Base-by-base conservation (phyloP, 805 yeast species). In the Cephaloascus albidus region DNA sequence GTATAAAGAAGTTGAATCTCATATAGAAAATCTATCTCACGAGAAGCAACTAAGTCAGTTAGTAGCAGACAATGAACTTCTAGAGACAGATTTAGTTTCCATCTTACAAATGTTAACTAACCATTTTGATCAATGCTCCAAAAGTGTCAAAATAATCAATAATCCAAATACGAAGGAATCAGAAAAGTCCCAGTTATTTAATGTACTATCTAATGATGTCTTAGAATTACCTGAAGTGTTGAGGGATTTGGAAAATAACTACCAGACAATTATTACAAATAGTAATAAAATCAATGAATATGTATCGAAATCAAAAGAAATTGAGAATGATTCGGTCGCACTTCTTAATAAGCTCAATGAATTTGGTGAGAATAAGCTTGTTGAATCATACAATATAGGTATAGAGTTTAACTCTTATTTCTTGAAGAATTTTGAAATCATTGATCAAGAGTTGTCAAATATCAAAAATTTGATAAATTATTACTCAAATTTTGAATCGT, bases 71-170 rank as follows among this genome's bases (percentile, higher is more conserved):
- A 76, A 74, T 43, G 49, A 58, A 14, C 61, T 65, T 2, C 51
- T 77, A 37, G 95, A 86, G 39, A 68, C 70, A 42, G 93, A 83
- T 39, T 68, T 86, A 57, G 94, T 85, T 1, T 68, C 72, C 2
- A 63, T 82, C 15, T 61, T 89, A 27, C 79, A 77, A 40, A 76
- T 88, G 50, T 62, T 88, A 36, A 81, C 95, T 10, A 76, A 75
- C 39, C 96, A 88, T 59, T 86, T 79, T 50, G 96, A 88, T 55
- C 87, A 85, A 52, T 84, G 95, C 47, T 48, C 61, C 10, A 60
- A 72, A 43, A 83, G 76, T 8, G 51, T 62, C 3, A 58, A 59
- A 3, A 43, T 63, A 4, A 57, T 70, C n/a, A 50, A 54, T 18
- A 52, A 60, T n/a, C 50, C 56, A 1, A 40, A 46, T 12, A 45